Conservation (phyloP, 2,329 filamentous ascomycete genomes). For the Myriosclerotinia duriaeana region DNA sequence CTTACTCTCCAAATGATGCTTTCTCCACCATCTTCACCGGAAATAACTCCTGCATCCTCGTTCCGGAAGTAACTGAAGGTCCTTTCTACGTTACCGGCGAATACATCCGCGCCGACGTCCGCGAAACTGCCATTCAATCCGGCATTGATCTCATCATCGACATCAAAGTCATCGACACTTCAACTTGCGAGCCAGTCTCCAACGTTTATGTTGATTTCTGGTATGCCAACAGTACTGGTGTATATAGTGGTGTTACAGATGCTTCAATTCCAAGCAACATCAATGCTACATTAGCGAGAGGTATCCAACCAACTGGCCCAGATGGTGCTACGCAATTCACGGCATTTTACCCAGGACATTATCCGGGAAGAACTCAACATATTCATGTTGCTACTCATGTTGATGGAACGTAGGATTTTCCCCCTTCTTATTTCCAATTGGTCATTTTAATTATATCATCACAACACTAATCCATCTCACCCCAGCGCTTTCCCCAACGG, state of each 20-base stretch:
- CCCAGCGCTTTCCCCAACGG: slow-evolving; percentile 42
- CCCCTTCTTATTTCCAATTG: too few relatives aligned
- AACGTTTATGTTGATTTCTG: slow-evolving; percentile 54
- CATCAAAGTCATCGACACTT: slow-evolving; percentile 54
- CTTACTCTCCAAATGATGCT: slow-evolving; percentile 42
- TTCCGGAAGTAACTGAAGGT: slow-evolving; percentile 41
- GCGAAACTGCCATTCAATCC: slow-evolving; percentile 32
- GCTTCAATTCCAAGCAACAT: slow-evolving; percentile 42
- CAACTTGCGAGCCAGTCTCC: slow-evolving; percentile 53
- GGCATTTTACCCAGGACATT: slow-evolving; percentile 49
- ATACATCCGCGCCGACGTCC: slow-evolving; percentile 50
- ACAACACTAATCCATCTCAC: not conserved
- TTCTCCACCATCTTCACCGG: slow-evolving; percentile 35
- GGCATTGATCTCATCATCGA: slow-evolving; percentile 45
- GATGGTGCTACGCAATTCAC: slow-evolving; percentile 48
- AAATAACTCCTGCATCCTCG: slow-evolving; percentile 39
- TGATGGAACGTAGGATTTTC: slow-evolving; percentile 37
- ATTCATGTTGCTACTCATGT: slow-evolving; percentile 51
- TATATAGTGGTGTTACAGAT: slow-evolving; percentile 51
- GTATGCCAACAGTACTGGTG: slow-evolving; percentile 49
- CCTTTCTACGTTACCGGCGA: slow-evolving; percentile 52
- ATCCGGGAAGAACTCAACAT: slow-evolving; percentile 48
- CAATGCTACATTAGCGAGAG: slow-evolving; percentile 46
- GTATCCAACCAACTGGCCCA: slow-evolving; percentile 44
- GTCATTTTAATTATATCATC: not conserved